These are phyloP conservation scores for Lasiosphaeris hirsuta DNA, from an alignment of 495 filamentous ascomycete species.

Conservation along the genomic window DNA sequence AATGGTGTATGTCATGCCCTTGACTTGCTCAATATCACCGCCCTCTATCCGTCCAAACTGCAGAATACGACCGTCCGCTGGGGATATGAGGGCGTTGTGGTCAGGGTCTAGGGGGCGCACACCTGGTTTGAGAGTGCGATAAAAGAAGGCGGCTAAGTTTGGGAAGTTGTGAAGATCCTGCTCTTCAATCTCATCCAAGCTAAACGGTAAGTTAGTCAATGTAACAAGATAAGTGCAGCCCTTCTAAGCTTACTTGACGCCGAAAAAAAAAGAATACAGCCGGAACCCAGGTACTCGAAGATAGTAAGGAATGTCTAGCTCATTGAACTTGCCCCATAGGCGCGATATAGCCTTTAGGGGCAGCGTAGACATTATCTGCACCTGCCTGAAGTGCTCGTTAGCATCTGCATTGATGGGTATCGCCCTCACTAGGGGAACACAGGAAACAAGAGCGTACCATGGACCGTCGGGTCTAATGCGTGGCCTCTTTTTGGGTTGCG, in stretches of 20 bases:
- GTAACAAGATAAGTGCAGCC: neutral
- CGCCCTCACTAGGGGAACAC: neutral
- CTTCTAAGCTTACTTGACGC: conserved; percentile 63
- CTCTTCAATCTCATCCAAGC: conserved; percentile 80
- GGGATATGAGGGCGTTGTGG: conserved; percentile 72
- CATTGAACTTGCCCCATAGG: conserved; percentile 94
- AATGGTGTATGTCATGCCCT: conserved; percentile 95
- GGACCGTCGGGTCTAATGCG: conserved; percentile 81
- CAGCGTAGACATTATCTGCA: conserved; percentile 93
- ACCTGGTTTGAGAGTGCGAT: conserved; percentile 87
- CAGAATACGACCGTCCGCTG: conserved; percentile 83
- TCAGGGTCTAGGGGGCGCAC: conserved; percentile 82
- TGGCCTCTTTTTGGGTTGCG: conserved; percentile 59
- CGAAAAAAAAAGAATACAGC: conserved; percentile 88
- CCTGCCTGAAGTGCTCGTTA: conserved; percentile 58
- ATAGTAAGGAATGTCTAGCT: conserved; percentile 84
- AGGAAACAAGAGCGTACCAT: conserved; percentile 54
- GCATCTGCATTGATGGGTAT: neutral
- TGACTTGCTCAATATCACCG: conserved; percentile 97
- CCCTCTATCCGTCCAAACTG: conserved; percentile 90
- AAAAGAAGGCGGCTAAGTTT: conserved; percentile 96
- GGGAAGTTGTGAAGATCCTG: conserved; percentile 83
- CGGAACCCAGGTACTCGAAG: conserved; percentile 92
- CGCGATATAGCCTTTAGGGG: conserved; percentile 92
- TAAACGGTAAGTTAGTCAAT: conserved; percentile 19